phyloP scores from a whole-genome alignment of 2,329 filamentous ascomycete genomes.

The Remersonia thermophila region DNA sequence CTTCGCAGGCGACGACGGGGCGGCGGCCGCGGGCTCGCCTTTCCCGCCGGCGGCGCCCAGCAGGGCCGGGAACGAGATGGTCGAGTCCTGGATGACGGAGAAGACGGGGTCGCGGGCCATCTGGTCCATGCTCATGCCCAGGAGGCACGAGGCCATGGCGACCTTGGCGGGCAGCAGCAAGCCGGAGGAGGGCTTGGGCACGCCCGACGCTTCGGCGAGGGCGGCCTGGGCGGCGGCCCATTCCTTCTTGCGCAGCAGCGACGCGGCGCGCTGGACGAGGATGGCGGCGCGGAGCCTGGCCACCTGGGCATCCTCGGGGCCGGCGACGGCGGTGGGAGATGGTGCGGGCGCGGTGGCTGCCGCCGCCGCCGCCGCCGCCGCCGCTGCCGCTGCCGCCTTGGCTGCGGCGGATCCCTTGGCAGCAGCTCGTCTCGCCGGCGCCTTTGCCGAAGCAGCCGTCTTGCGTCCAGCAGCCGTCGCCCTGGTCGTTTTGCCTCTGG shows the following conservation, averaged over 20 bases:
- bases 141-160: slow-evolving; percentile 53
- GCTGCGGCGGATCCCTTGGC: slow-evolving; percentile 17
- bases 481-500: slow-evolving; percentile 20
- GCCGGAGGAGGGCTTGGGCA: slow-evolving; percentile 16
- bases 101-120: slow-evolving; percentile 74
- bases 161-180: slow-evolving; percentile 36
- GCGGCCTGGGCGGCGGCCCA: slow-evolving; percentile 46
- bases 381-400: slow-evolving; percentile 14
- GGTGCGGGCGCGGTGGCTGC: background rate
- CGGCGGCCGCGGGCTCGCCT: too few species aligned
- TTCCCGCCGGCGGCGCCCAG: slow-evolving; percentile 20
- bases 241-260: slow-evolving; percentile 36
- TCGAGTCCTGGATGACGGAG: slow-evolving; percentile 84
- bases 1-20: slow-evolving; percentile 24
- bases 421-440: too few species aligned
- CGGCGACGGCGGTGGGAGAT: slow-evolving; percentile 15
- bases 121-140: slow-evolving; percentile 56
- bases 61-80: slow-evolving; percentile 71
- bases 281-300: slow-evolving; percentile 28
- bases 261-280: slow-evolving; percentile 31
- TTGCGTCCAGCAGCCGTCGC: slow-evolving; percentile 17
- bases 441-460: slow-evolving; percentile 10
- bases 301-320: slow-evolving; percentile 23
- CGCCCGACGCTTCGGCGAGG: slow-evolving; percentile 37
- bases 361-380: slow-evolving; percentile 17